Base-by-base conservation (phyloP, 192 early-diverging fungal genomes). In the Coemansia sp. region DNA sequence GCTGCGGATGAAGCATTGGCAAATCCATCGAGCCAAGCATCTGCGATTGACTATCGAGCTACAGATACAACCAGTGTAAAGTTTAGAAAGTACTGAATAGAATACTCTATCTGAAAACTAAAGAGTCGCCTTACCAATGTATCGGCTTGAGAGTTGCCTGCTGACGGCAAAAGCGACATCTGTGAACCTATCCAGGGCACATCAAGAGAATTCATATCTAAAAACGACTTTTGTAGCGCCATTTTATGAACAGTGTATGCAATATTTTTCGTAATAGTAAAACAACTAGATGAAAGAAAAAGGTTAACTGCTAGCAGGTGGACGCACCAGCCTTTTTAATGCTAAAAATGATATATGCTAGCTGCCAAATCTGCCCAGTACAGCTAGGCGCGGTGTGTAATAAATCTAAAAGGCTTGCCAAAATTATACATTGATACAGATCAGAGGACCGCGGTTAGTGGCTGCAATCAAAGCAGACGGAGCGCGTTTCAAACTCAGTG, bases 381-480 rank as follows among this genome's bases (percentile, higher is more conserved):
- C 43, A 47, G 43, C 43, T 5, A 47, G n/a, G n/a, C 48, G 48
- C 48, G n/a, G 15, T 10, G 10, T 43, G 41, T 2, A 43, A 43
- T 43, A 15, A 11, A 15, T 15, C 15, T 43, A 43, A 43, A 43
- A 5, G 29, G 29, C 29, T 32, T 43, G 41, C 15, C 41, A 15
- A 23, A 48, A 45, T 17, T 27, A 15, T 60, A 60, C 58, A 60
- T 5, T 48, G 2, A 15, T 23, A 15, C 9, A 53, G 22, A 19
- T 23, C 51, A 11, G 51, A 22, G 19, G 17, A 19, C 17, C 14
- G n/a, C 47, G 17, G 47, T 59, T 45, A 72, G 56, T 35, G 56
- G 37, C 43, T 80, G 66, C 78, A 80, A 41, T 80, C 78, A 23
- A 80, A 62, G 60, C 78, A 80, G 0, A 75, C 72, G 5, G 72